Base-by-base conservation (phyloP, 2,329 filamentous ascomycete genomes). In the Colletotrichum tofieldiae region DNA sequence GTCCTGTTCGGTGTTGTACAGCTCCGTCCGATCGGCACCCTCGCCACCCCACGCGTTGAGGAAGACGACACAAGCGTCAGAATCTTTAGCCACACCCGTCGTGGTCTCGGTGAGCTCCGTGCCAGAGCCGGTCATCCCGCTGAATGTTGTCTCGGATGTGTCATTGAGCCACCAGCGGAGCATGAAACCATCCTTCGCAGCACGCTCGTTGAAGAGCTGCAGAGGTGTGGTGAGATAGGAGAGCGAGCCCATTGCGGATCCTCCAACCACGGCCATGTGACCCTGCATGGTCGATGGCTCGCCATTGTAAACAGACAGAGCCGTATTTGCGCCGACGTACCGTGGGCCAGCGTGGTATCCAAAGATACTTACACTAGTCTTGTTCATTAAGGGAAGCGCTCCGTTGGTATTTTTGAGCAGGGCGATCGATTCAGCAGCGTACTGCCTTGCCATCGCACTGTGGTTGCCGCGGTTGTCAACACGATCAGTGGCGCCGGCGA, bases 11-110 rank as follows among this genome's bases (percentile, higher is more conserved):
- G 92, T 91, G 78, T 96, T 93, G 39, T 86, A 85, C 49, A 94
- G 83, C 9, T 85, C 86, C 0, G 88, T 83, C 60, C 90, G 86
- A 70, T 94, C 87, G 74, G 87, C 92, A 1, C 92, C 93, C 81
- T 97, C 94, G 3, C 92, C 91, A 1, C 92, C 90, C 81, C 92
- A 93, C 11, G 86, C 88, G 77, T 93, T 93, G 75, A 89, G 87
- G 74, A 93, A 89, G 0, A 92, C 89, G 3, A 92, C 80, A 75
- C 94, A 96, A 6, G 94, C 86, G 76, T 95, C 87, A 2, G 87
- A 85, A 12, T 64, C 29, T 11, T 35, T 72, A 49, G 87, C 82
- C 2, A 92, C 86, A 12, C 80, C 76, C 0, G 91, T 79, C 73
- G 14, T 73, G 63, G 0, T 78, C 70, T 61, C 74, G 9, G 76